These are phyloP conservation scores for Angomonas deanei DNA, from an alignment of 208 protist species.

Conservation along the genomic window DNA sequence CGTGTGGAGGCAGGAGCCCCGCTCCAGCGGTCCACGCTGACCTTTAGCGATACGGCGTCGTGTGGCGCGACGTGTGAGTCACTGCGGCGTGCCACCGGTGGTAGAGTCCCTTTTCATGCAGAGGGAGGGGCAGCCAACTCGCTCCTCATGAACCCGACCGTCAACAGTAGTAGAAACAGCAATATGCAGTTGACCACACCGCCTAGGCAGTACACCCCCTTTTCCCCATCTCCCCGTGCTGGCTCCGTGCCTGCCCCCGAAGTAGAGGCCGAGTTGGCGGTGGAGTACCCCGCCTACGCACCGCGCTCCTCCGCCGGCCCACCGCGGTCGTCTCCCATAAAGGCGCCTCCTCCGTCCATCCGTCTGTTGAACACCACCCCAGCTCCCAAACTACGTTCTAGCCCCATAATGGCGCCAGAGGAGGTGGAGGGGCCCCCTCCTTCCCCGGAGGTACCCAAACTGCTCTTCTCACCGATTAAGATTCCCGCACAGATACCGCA, in stretches of 20 bases:
- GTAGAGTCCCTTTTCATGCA: not conserved
- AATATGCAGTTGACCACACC: not conserved
- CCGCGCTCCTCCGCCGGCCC: not conserved
- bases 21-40: not conserved
- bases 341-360: not conserved
- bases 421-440: too few relatives aligned
- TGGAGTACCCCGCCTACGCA: not conserved
- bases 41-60: not conserved
- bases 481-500: not conserved
- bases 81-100: not conserved
- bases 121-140: not conserved
- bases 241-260: not conserved
- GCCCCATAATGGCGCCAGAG: too few relatives aligned
- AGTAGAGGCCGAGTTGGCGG: not conserved
- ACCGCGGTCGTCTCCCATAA: not conserved
- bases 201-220: not conserved
- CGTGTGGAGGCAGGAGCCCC: not conserved
- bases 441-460: too few relatives aligned
- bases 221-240: not conserved
- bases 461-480: too few relatives aligned
- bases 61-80: not conserved
- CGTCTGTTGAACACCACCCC: too few relatives aligned
- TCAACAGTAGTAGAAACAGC: not conserved
- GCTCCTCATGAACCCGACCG: not conserved
- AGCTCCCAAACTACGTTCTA: too few relatives aligned